Evolutionary conservation across 2,329 filamentous ascomycete genomes (phyloP).

Genomic region (Cytospora mali): DNA sequence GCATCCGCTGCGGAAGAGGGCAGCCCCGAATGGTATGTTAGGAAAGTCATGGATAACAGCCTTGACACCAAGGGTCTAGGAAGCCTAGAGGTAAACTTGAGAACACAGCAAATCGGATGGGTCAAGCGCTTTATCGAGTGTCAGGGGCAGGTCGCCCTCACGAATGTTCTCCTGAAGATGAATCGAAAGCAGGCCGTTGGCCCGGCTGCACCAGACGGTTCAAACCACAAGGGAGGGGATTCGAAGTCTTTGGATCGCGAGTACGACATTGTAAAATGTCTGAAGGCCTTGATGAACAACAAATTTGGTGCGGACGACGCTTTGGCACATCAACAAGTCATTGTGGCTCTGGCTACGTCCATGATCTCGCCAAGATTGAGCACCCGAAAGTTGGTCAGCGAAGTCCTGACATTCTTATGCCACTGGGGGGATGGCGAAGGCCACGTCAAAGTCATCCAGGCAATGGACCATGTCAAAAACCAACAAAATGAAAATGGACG

Average conservation of each 20-base stretch:
- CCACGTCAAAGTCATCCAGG: conserved; percentile 90
- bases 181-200: conserved; percentile 82
- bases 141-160: conserved; percentile 93
- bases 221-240: conserved; percentile 42
- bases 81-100: conserved; percentile 89
- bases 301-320: conserved; percentile 98
- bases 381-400: conserved; percentile 91
- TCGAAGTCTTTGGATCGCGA: conserved; percentile 88
- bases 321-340: conserved; percentile 83
- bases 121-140: conserved; percentile 96
- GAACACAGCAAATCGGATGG: conserved; percentile 97
- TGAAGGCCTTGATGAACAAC: conserved; percentile 99
- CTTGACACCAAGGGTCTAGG: conserved; percentile 90
- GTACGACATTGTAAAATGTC: conserved; percentile 96
- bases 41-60: conserved; percentile 93
- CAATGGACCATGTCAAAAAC: conserved; percentile 87
- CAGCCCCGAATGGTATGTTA: conserved; percentile 97
- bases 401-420: conserved; percentile 93
- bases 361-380: conserved; percentile 87
- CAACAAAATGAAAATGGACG: conserved; percentile 89
- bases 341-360: conserved; percentile 82
- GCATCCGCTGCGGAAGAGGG: conserved; percentile 89
- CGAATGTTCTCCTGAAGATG: conserved; percentile 90
- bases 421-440: conserved; percentile 87
- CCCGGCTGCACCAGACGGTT: conserved; percentile 62